Evolutionary conservation across 805 yeast species (phyloP), one percentile per base, ranked within the genome.

Genomic region (Starmerella ratchasimensis): DNA sequence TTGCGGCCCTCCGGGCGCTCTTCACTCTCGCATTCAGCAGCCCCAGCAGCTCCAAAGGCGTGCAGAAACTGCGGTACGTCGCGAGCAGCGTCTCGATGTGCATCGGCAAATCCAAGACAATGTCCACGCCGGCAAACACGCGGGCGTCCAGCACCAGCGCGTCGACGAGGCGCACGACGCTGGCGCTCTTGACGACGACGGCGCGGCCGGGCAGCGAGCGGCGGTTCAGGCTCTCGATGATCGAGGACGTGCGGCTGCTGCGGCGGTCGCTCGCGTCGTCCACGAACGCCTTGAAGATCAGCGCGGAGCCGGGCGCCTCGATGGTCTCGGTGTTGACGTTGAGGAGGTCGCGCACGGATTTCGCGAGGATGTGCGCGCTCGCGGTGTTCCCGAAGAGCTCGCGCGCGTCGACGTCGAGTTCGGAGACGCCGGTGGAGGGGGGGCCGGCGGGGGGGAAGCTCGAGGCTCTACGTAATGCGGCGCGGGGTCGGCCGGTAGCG

Each of bases 81-180:
- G 80, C 74, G 45, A 79, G 75, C 49, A 78, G 76, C 0, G 80
- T 74, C 34, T 71, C 65, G 0, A 82, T 75, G 49, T 69, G 78
- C 9, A 66, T 62, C 23, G 72, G 75, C 55, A 72, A 71, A 52
- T 79, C 77, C 71, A 78, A 72, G 34, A 67, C 65, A 5, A 38
- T 33, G 15, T 31, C 36, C 19, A 6, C 6, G 3, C 60, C 49
- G 2, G 63, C 62, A 52, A 72, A 83, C 38, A 70, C 73, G 48
- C 69, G 70, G 28, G 70, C 76, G 16, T 80, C 88, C 54, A 71
- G 65, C 4, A 88, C 83, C 36, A 88, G 59, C 17, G 86, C 66
- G 56, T 88, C 96, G 38, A 84, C 66, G 48, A 88, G 65, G 48
- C 74, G 73, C 31, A 81, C 90, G 39, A 82, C 58, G 1, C 80